Conservation (phyloP, 345 rosid genomes). For the Xanthoceras sorbifolium region DNA sequence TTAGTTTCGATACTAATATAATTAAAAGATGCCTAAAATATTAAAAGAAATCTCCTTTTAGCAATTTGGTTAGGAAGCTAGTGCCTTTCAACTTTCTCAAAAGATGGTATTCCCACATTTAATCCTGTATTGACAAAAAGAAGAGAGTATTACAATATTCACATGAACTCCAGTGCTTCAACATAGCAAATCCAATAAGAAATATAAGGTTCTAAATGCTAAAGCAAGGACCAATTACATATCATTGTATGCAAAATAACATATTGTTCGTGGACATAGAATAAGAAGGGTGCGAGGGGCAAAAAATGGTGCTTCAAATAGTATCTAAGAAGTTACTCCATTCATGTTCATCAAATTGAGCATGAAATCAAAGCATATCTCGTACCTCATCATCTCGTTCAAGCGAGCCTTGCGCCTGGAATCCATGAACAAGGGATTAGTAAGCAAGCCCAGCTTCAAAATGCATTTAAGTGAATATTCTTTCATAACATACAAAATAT, state of each 20-base stretch:
- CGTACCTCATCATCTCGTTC: conserved; percentile 95
- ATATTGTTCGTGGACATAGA: not conserved
- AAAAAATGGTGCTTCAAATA: not conserved
- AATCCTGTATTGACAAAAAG: not conserved
- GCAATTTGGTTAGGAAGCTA: not conserved
- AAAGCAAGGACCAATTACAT: not conserved
- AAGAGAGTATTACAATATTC: not conserved
- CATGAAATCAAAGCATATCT: conserved; percentile 9
- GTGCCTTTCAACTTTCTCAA: not conserved
- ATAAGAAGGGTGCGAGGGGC: not conserved
- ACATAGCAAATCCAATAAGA: not conserved
- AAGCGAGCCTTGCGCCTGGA: conserved; percentile 76
- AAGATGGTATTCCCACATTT: not conserved
- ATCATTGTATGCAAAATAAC: not conserved
- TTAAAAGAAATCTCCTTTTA: not conserved
- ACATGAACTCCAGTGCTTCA: not conserved
- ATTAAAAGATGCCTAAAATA: not conserved
- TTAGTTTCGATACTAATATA: not conserved
- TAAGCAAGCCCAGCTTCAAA: not conserved
- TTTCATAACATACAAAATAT: not conserved
- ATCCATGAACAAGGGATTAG: conserved; percentile 26
- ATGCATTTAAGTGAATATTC: not conserved
- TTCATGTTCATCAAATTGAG: conserved; percentile 2
- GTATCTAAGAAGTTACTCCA: conserved; percentile 4
- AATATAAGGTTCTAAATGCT: too few species aligned